Conservation (phyloP, 306 rosid species). For the Acacia acuminata region DNA sequence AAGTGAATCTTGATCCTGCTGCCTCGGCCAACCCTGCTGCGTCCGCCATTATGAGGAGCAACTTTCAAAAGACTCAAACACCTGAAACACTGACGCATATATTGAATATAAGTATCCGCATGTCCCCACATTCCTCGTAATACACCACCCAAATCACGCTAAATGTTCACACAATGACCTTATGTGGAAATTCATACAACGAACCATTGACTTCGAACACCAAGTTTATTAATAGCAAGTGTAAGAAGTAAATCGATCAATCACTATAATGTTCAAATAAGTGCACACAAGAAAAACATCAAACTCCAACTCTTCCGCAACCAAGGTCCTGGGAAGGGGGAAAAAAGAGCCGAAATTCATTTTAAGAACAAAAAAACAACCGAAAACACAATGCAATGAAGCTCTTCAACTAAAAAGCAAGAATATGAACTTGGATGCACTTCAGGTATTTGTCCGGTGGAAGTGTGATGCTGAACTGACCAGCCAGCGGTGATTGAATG, state of each 20-base stretch:
- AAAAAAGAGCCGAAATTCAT: constrained; percentile 24
- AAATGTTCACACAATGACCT: constrained; percentile 31
- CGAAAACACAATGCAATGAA: constrained; percentile 44
- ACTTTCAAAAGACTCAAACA: constrained; percentile 38
- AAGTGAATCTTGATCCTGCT: constrained; percentile 80
- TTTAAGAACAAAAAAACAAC: not conserved
- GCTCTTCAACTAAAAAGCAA: constrained; percentile 75
- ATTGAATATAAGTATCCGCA: constrained; percentile 33
- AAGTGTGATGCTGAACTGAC: constrained; percentile 60
- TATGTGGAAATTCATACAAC: constrained; percentile 11
- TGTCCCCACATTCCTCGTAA: constrained; percentile 36
- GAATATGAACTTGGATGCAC: constrained; percentile 34
- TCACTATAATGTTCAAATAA: constrained; percentile 25
- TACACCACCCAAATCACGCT: constrained; percentile 35
- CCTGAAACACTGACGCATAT: constrained; percentile 31
- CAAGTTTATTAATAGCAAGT: constrained; percentile 42
- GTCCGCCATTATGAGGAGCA: constrained; percentile 67
- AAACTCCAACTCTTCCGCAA: constrained; percentile 34
- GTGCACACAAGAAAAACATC: not conserved
- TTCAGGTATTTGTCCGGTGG: constrained; percentile 46
- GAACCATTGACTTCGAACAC: constrained; percentile 27
- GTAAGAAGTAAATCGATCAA: constrained; percentile 23
- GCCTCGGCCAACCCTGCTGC: constrained; percentile 75
- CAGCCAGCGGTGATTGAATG: constrained; percentile 46
- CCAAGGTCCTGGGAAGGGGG: not conserved